A percentile compares a stretch with the other conserved stretches of the same genome.
Evolutionary conservation across 805 yeast genomes (phyloP).

Genomic region (Lipomyces yamadae): DNA sequence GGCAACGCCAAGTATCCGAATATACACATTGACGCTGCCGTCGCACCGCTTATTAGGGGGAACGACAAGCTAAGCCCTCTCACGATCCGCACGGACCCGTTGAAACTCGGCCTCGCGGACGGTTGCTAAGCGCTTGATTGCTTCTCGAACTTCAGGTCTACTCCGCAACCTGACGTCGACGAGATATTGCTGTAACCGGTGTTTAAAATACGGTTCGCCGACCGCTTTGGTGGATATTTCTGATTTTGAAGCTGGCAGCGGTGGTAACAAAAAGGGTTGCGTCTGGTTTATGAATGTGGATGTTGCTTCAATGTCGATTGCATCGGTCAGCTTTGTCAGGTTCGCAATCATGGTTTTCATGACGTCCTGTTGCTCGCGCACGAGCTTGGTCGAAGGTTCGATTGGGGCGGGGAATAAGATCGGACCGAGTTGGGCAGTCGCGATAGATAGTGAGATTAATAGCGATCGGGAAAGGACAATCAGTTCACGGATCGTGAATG

Average conservation of each 20-base stretch:
- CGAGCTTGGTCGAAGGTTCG: constrained; percentile 8
- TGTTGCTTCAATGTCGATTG: constrained; percentile 17
- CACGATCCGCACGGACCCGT: background rate
- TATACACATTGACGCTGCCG: constrained; percentile 16
- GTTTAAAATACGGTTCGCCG: constrained; percentile 34
- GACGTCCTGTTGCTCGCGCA: constrained; percentile 15
- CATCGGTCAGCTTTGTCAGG: background rate
- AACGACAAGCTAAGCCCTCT: too few relatives aligned
- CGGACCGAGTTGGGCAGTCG: constrained; percentile 40
- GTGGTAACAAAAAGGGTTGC: constrained; percentile 21
- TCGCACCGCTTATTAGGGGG: background rate
- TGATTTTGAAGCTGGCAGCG: constrained; percentile 23
- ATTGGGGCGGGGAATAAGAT: constrained; percentile 16
- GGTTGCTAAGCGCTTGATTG: background rate
- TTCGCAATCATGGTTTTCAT: constrained; percentile 18
- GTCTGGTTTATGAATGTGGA: constrained; percentile 16
- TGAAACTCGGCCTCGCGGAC: background rate
- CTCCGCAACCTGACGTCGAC: constrained; percentile 19
- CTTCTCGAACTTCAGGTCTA: constrained; percentile 24
- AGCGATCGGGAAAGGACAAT: constrained; percentile 36
- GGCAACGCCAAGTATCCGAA: constrained; percentile 15
- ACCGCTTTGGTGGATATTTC: background rate
- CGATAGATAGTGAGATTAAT: constrained; percentile 34
- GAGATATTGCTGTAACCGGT: constrained; percentile 28
- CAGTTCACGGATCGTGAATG: constrained; percentile 34